Percentiles rank a stretch among this genome's conserved stretches.
phyloP scores from a whole-genome alignment of 2,329 filamentous ascomycete species.

The Exophiala mesophila region DNA sequence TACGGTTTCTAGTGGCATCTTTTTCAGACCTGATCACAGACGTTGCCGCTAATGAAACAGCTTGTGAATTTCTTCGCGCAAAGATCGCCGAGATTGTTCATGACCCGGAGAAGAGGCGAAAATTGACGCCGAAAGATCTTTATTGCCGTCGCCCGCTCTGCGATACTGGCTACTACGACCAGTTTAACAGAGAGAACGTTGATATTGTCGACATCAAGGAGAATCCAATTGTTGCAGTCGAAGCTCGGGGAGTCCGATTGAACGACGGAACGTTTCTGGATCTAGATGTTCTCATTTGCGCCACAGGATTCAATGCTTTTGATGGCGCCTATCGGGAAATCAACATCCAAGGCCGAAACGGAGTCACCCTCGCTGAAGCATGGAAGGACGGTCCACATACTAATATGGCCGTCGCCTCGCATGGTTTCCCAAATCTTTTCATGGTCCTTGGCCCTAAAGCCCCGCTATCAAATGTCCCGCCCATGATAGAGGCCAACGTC shows the following conservation, averaged over 20 bases:
- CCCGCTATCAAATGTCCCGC: slow-evolving; percentile 53
- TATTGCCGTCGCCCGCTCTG: slow-evolving; percentile 49
- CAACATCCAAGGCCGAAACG: slow-evolving; percentile 38
- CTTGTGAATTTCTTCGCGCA: slow-evolving; percentile 52
- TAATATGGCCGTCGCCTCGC: slow-evolving; percentile 38
- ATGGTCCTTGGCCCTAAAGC: slow-evolving; percentile 51
- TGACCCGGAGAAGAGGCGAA: slow-evolving; percentile 46
- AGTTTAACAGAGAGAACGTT: slow-evolving; percentile 44
- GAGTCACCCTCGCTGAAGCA: slow-evolving; percentile 32
- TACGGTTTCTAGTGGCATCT: slow-evolving; percentile 45
- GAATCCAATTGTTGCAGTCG: slow-evolving; percentile 36
- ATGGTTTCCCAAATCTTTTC: slow-evolving; percentile 47
- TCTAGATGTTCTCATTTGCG: slow-evolving; percentile 33
- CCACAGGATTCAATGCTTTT: slow-evolving; percentile 36
- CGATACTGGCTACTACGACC: slow-evolving; percentile 49
- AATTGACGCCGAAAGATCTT: slow-evolving; percentile 53
- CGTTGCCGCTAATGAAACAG: slow-evolving; percentile 46
- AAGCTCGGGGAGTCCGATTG: slow-evolving; percentile 28
- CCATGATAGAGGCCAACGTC: slow-evolving; percentile 51
- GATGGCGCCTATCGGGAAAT: slow-evolving; percentile 31
- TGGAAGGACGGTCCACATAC: slow-evolving; percentile 35
- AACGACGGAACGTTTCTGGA: slow-evolving; percentile 31
- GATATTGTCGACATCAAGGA: slow-evolving; percentile 7
- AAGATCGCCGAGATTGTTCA: slow-evolving; percentile 49
- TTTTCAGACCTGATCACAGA: slow-evolving; percentile 50